Conservation (phyloP, 2,329 filamentous ascomycete genomes). For the Colletotrichum abscissum region DNA sequence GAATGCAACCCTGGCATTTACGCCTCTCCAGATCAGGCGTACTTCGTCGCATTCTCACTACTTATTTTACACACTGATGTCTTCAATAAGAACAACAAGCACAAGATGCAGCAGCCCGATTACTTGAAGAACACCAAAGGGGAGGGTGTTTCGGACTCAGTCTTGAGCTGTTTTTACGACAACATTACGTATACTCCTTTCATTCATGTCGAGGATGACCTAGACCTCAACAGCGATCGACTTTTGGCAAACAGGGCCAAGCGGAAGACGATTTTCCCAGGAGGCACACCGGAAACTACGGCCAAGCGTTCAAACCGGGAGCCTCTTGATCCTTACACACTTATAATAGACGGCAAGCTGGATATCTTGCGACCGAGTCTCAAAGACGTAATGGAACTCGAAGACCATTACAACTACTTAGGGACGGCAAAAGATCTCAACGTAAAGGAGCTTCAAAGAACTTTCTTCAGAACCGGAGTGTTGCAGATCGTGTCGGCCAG, state of each 20-base stretch:
- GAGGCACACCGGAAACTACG: slow-evolving; percentile 68
- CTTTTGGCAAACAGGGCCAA: slow-evolving; percentile 77
- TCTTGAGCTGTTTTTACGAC: slow-evolving; percentile 96
- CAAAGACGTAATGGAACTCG: slow-evolving; percentile 91
- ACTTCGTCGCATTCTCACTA: slow-evolving; percentile 96
- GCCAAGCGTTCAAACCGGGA: slow-evolving; percentile 77
- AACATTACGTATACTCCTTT: slow-evolving; percentile 99
- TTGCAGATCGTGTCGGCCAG: slow-evolving; percentile 95
- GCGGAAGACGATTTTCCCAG: slow-evolving; percentile 76
- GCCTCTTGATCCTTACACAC: slow-evolving; percentile 92
- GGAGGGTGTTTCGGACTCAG: slow-evolving; percentile 92
- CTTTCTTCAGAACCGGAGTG: slow-evolving; percentile 91
- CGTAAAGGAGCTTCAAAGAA: slow-evolving; percentile 83
- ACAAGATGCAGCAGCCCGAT: slow-evolving; percentile 97
- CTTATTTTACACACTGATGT: slow-evolving; percentile 97
- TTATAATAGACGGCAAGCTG: slow-evolving; percentile 91
- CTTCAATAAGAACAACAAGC: slow-evolving; percentile 99
- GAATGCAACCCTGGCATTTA: slow-evolving; percentile 99
- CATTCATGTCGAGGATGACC: slow-evolving; percentile 94
- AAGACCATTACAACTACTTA: slow-evolving; percentile 91
- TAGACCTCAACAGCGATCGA: slow-evolving; percentile 82
- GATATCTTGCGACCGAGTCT: slow-evolving; percentile 85
- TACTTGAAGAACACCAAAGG: slow-evolving; percentile 95
- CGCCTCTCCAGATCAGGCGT: slow-evolving; percentile 90
- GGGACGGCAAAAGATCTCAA: slow-evolving; percentile 82